Evolutionary conservation across 441 rosid species (phyloP).

Genomic region (Arabidopsis hybrid): DNA sequence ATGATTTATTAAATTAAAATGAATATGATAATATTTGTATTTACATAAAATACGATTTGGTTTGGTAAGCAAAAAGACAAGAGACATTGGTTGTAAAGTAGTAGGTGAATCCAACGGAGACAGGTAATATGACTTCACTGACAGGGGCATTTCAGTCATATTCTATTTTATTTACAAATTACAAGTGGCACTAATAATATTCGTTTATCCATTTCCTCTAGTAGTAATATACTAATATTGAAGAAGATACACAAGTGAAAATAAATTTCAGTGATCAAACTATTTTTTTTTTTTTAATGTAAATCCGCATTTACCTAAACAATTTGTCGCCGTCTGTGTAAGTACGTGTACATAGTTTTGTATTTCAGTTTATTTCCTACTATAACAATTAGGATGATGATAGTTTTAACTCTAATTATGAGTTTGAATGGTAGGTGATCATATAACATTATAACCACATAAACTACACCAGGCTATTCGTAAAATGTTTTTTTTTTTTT

Average conservation of each 20-base stretch:
- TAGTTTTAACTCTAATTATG: background rate
- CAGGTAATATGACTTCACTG: slow-evolving; percentile 45
- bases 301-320: background rate
- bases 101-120: slow-evolving; percentile 33
- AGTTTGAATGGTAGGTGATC: background rate
- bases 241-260: slow-evolving; percentile 5
- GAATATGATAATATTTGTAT: background rate
- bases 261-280: slow-evolving; percentile 1
- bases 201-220: background rate
- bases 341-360: background rate
- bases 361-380: background rate
- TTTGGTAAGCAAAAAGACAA: slow-evolving; percentile 33
- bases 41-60: slow-evolving; percentile 8
- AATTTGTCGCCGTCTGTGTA: slow-evolving; percentile 7
- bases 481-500: background rate
- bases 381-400: background rate
- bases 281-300: background rate
- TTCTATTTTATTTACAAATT: background rate
- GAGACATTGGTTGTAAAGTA: slow-evolving; percentile 25
- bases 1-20: too few relatives aligned
- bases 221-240: background rate
- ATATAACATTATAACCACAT: background rate
- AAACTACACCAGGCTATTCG: background rate
- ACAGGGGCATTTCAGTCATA: slow-evolving; percentile 28
- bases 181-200: slow-evolving; percentile 33